Evolutionary conservation across 2,329 filamentous ascomycete species (phyloP).

Genomic region (Trichoderma sp.): DNA sequence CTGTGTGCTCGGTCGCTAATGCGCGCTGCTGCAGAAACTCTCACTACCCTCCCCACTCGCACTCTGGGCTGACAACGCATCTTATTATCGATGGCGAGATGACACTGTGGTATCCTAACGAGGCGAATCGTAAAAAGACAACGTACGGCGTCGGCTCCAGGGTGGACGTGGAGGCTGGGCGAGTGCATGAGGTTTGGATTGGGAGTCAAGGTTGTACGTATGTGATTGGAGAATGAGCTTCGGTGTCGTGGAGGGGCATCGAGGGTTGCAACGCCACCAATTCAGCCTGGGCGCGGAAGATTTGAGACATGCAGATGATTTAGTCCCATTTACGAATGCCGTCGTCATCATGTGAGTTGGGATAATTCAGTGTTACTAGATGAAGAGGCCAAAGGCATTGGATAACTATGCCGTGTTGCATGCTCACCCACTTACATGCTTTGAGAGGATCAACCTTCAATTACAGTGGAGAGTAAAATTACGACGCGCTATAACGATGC

Average conservation of each 20-base stretch:
- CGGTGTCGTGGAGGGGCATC: not conserved
- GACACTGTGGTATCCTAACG: slow-evolving; percentile 67
- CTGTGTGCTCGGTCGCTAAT: slow-evolving; percentile 5
- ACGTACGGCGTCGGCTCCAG: slow-evolving; percentile 62
- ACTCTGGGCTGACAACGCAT: slow-evolving; percentile 66
- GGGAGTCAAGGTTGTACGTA: slow-evolving; percentile 67
- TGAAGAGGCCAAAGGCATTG: not conserved
- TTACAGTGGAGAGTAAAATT: not conserved
- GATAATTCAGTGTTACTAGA: not conserved
- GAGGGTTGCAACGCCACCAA: not conserved
- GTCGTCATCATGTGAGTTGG: not conserved
- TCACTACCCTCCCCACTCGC: slow-evolving; percentile 68
- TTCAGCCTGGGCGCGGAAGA: not conserved
- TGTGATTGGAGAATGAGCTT: slow-evolving; percentile 56
- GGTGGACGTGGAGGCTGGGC: slow-evolving; percentile 65
- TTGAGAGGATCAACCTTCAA: not conserved
- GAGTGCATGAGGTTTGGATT: slow-evolving; percentile 70
- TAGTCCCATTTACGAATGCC: not conserved
- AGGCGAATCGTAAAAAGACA: slow-evolving; percentile 54
- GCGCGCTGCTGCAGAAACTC: slow-evolving; percentile 53
- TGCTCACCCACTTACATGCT: not conserved
- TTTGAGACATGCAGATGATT: not conserved
- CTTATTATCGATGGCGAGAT: slow-evolving; percentile 65
- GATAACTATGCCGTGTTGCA: not conserved
- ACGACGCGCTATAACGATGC: not conserved